Conservation (phyloP, 176 grass and related monocot species). For the Triticum urartu region DNA sequence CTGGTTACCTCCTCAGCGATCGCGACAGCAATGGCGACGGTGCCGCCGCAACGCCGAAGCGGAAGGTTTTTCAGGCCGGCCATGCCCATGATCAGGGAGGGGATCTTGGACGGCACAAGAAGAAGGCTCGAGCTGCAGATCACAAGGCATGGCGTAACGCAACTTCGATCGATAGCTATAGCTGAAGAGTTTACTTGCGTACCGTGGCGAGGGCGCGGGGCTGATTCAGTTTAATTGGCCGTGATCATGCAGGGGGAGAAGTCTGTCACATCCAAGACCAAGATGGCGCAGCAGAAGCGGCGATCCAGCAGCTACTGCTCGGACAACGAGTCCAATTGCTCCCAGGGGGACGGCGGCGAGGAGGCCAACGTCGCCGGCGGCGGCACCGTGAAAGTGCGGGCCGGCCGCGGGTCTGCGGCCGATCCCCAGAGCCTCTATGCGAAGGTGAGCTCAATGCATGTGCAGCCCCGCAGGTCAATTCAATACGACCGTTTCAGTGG, state of each 20-base stretch:
- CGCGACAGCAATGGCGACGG: slow-evolving; percentile 9
- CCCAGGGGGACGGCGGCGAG: slow-evolving; percentile 11
- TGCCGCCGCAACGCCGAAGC: slow-evolving; percentile 26
- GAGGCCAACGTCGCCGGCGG: slow-evolving; percentile 15
- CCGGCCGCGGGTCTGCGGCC: slow-evolving; percentile 44
- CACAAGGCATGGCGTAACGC: background rate
- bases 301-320: slow-evolving; percentile 49
- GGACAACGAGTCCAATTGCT: slow-evolving; percentile 38
- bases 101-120: slow-evolving; percentile 39
- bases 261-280: background rate
- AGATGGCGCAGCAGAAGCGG: background rate
- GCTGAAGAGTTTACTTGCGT: background rate
- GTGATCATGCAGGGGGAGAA: background rate
- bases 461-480: background rate
- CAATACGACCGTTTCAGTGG: background rate
- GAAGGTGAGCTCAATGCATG: slow-evolving; percentile 43
- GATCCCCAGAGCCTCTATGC: slow-evolving; percentile 74
- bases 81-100: background rate
- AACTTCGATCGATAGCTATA: background rate
- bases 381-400: slow-evolving; percentile 35
- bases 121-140: slow-evolving; percentile 38
- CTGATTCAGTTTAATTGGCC: background rate
- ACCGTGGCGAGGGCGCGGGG: background rate
- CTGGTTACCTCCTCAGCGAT: background rate
- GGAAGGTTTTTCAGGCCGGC: slow-evolving; percentile 37